Base-by-base conservation (phyloP, 2,329 filamentous ascomycete genomes). In the Thermothelomyces thermophilus region DNA sequence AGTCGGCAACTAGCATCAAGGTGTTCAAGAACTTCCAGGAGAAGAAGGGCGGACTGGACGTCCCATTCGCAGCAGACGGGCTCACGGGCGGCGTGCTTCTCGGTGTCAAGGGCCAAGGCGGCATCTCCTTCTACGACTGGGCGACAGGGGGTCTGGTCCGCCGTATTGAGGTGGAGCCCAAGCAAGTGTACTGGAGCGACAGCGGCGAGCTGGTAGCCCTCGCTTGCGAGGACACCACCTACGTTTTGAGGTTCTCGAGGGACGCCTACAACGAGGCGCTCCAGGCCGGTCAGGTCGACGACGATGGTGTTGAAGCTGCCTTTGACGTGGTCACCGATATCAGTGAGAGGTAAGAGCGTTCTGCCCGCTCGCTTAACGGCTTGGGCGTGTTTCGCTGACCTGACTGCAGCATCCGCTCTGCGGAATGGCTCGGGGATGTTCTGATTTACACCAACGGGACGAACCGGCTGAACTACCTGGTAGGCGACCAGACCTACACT, bases 381-480 rank as follows among this genome's bases (percentile, higher is more conserved):
- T 26, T 20, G 19, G 11, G 3, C 5, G 0, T 41, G n/a, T n/a
- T n/a, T n/a, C 24, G 19, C 53, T 66, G 61, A 62, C 60, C 62
- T 60, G 50, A 52, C 30, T 40, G 48, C 54, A 88, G 84, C 56
- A 90, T 97, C 45, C 86, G 88, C 57, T 96, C 91, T 17, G 93
- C 91, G 60, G 87, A 95, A 72, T 98, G 93, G 93, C 87, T 98
- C 50, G 93, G 93, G 55, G 93, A 98, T 72, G 95, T 91, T 73
- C 95, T 98, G 76, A 90, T 97, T 67, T 98, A 97, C 77, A 96
- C 93, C 48, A 97, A 95, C 76, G 87, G 80, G 67, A 95, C 90
- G 9, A 96, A 97, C 75, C 87, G 93, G 55, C 76, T 98, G 53
- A 97, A 97, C 75, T 97, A 97, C 72, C 82, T 98, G 19, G 91